A percentile compares a stretch with the other conserved stretches of the same genome.
phyloP scores from a whole-genome alignment of 148 eudicot species.

The Cornus kousa region DNA sequence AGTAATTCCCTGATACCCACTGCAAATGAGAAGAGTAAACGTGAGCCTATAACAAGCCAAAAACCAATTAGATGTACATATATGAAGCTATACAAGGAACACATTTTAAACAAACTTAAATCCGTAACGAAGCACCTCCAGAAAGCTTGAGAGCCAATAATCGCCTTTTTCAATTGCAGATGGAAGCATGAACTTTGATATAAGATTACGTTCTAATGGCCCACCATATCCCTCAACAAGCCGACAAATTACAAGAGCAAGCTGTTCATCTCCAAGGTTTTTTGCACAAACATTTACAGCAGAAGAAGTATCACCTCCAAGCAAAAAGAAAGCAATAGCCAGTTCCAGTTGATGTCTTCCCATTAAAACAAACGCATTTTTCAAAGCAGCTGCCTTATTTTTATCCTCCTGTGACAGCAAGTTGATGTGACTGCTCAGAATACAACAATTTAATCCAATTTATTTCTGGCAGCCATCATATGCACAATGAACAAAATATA shows the following conservation, averaged over 20 bases:
- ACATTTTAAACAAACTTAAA: not conserved
- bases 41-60: not conserved
- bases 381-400: slow-evolving; percentile 92
- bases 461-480: not conserved
- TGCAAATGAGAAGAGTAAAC: slow-evolving; percentile 28
- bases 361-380: slow-evolving; percentile 97
- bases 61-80: not conserved
- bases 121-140: slow-evolving; percentile 51
- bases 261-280: slow-evolving; percentile 93
- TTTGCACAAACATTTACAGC: slow-evolving; percentile 92
- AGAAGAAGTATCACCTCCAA: slow-evolving; percentile 89
- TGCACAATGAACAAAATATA: not conserved
- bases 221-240: slow-evolving; percentile 87
- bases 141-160: slow-evolving; percentile 80
- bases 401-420: slow-evolving; percentile 68
- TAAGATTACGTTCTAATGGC: slow-evolving; percentile 60
- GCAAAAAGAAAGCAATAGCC: slow-evolving; percentile 95
- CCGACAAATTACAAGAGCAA: slow-evolving; percentile 93
- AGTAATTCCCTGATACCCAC: slow-evolving; percentile 80
- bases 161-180: slow-evolving; percentile 76
- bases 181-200: slow-evolving; percentile 80
- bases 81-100: not conserved
- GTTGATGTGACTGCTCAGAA: not conserved
- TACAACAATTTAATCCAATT: not conserved
- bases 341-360: slow-evolving; percentile 93